Percentiles rank a stretch among this genome's conserved stretches.
These are phyloP conservation scores for Paraconiothyrium brasiliense DNA, from an alignment of 2,329 filamentous ascomycete species.

Conservation along the genomic window DNA sequence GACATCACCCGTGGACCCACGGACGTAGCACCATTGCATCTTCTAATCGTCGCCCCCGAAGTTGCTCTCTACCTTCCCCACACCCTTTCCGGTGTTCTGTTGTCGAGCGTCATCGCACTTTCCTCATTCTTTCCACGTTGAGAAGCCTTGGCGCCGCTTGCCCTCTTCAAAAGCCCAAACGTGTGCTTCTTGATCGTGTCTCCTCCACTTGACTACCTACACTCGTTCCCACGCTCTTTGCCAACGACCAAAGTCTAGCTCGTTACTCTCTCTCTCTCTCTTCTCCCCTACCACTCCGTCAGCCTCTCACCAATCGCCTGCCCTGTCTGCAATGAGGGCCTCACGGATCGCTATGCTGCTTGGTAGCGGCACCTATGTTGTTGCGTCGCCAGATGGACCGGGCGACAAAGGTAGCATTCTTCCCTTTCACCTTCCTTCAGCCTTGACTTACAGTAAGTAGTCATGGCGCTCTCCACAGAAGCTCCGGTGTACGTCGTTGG, in stretches of 20 bases:
- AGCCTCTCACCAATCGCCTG: slow-evolving; percentile 25
- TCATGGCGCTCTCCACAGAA: not conserved
- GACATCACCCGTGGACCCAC: too few relatives aligned
- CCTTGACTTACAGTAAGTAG: not conserved
- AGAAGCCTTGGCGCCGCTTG: slow-evolving; percentile 29
- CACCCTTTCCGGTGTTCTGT: not conserved
- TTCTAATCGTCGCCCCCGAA: not conserved
- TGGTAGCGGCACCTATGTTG: slow-evolving; percentile 33
- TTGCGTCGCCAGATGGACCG: slow-evolving; percentile 27
- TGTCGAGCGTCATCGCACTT: slow-evolving; percentile 14
- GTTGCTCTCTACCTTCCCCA: not conserved
- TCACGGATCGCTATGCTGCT: slow-evolving; percentile 35
- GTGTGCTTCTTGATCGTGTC: slow-evolving; percentile 13
- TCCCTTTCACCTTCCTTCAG: not conserved
- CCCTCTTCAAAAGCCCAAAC: slow-evolving; percentile 24
- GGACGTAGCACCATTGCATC: not conserved
- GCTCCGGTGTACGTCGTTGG: slow-evolving; percentile 28
- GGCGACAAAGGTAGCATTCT: not conserved
- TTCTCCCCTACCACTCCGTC: slow-evolving; percentile 31
- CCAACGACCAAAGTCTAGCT: slow-evolving; percentile 25
- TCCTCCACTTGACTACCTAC: slow-evolving; percentile 33
- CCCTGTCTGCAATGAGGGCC: slow-evolving; percentile 37
- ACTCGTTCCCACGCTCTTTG: slow-evolving; percentile 29
- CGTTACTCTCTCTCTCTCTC: slow-evolving; percentile 25
- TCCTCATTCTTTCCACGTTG: not conserved